Conservation (phyloP, 73 alveolate genomes). For the Effrenium voratum region DNA sequence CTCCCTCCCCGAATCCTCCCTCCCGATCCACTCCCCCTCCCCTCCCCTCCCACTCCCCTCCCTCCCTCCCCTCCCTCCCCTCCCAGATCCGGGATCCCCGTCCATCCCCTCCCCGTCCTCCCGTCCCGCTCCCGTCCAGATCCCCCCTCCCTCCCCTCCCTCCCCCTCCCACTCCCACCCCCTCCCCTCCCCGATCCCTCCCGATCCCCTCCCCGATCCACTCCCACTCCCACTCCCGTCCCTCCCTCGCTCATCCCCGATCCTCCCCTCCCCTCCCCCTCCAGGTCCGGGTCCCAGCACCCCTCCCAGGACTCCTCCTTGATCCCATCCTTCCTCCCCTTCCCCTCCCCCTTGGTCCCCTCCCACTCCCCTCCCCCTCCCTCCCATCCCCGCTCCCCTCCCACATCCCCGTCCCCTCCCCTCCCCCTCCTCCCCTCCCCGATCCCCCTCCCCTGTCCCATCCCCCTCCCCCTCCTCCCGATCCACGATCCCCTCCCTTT, state of each 20-base stretch:
- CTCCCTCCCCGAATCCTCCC: background rate
- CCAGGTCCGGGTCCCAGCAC: too few relatives aligned
- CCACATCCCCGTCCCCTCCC: background rate
- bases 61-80: background rate
- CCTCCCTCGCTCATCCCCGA: background rate
- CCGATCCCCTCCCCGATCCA: background rate
- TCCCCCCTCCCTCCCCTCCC: background rate
- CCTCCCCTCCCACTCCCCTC: background rate
- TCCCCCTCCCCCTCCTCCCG: background rate
- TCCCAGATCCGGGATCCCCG: too few relatives aligned
- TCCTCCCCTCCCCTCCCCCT: background rate
- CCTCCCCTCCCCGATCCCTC: background rate
- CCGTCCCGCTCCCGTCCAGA: background rate
- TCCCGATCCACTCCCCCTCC: background rate
- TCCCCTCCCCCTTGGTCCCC: background rate
- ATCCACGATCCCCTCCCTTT: too few relatives aligned
- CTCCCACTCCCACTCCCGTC: background rate
- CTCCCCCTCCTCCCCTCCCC: background rate
- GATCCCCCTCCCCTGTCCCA: background rate
- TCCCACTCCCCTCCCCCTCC: background rate
- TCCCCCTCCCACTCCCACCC: background rate
- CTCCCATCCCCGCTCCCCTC: background rate
- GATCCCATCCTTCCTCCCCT: background rate
- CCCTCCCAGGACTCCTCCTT: too few relatives aligned
- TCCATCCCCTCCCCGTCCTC: background rate